phyloP scores from a whole-genome alignment of 2,329 filamentous ascomycete species.

The Anisogramma anomala region DNA sequence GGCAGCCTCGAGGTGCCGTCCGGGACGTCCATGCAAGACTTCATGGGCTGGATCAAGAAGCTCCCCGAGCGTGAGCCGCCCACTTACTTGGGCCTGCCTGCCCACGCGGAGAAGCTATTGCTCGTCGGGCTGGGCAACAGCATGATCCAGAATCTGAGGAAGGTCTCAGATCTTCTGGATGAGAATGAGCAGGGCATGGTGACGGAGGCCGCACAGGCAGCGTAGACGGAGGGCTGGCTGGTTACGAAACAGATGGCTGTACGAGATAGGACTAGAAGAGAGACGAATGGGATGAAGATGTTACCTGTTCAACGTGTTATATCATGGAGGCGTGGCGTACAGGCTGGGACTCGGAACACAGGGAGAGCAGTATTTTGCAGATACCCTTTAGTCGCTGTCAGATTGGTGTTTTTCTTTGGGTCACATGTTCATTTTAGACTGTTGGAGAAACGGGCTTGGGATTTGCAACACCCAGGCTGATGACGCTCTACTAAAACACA shows the following conservation, averaged over 20 bases:
- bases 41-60: constrained; percentile 80
- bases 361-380: neutral
- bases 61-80: constrained; percentile 93
- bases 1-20: constrained; percentile 61
- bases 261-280: no score
- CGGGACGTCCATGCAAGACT: constrained; percentile 73
- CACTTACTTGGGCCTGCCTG: constrained; percentile 84
- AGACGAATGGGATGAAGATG: no score
- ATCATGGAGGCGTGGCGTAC: constrained; percentile 1
- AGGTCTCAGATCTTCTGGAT: constrained; percentile 78
- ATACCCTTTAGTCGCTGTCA: constrained; percentile 10
- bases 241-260: no score
- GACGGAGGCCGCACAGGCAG: constrained; percentile 40
- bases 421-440: neutral
- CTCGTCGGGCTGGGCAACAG: constrained; percentile 77
- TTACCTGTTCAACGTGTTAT: neutral
- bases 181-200: constrained; percentile 79
- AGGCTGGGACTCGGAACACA: no score
- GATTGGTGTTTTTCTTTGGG: constrained; percentile 1
- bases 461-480: no score
- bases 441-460: neutral
- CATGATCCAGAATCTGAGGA: constrained; percentile 73
- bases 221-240: no score
- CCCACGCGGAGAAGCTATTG: constrained; percentile 91
- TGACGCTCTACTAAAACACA: no score